Conservation (phyloP, 164 flowering plant species). For the Tinospora cordifolia region DNA sequence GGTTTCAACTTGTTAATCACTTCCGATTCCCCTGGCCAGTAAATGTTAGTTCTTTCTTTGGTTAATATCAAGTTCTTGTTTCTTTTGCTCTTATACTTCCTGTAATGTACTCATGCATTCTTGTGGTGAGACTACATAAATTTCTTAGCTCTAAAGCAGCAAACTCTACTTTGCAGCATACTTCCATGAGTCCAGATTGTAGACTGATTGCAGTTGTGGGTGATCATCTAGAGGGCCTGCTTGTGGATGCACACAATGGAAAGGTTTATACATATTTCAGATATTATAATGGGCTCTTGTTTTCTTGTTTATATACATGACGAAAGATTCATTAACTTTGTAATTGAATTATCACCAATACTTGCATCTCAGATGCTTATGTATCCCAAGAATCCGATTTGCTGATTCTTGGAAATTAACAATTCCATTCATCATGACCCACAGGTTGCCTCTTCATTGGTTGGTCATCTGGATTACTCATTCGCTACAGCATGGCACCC, state of each 20-base stretch:
- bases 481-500: constrained; percentile 76
- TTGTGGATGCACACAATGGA: constrained; percentile 56
- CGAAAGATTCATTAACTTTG: neutral
- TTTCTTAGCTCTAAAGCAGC: neutral
- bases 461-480: constrained; percentile 51
- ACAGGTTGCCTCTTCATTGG: constrained; percentile 39
- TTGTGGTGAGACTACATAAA: neutral
- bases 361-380: neutral
- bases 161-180: constrained; percentile 44
- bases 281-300: neutral
- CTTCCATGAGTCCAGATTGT: constrained; percentile 67
- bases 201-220: constrained; percentile 57
- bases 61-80: neutral
- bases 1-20: constrained; percentile 54
- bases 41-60: constrained; percentile 41
- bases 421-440: neutral
- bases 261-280: constrained; percentile 35
- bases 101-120: neutral
- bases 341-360: neutral
- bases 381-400: neutral
- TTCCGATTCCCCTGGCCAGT: constrained; percentile 66
- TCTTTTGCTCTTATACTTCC: neutral
- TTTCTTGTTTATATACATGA: neutral
- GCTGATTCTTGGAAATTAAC: neutral
- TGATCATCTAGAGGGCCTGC: constrained; percentile 50